These are phyloP conservation scores for Acanthamoeba divionensis DNA, from an alignment of 208 protist genomes.

Conservation along the genomic window DNA sequence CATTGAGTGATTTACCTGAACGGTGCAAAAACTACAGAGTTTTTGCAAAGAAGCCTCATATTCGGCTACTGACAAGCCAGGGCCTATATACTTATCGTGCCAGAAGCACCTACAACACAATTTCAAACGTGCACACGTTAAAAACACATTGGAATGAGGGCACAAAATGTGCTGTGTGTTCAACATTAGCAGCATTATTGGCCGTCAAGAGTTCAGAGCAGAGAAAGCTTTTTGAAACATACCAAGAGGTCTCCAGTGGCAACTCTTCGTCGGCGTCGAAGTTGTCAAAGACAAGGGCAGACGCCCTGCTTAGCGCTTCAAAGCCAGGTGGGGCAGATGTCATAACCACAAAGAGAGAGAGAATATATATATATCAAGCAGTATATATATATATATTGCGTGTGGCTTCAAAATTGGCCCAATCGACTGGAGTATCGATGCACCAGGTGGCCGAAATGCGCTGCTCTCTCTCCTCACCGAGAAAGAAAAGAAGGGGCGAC, in stretches of 20 bases:
- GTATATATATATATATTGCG: too few species aligned
- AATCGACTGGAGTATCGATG: too few species aligned
- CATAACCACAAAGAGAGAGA: too few species aligned
- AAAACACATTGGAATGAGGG: too few species aligned
- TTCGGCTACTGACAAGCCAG: constrained; percentile 29
- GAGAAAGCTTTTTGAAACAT: not conserved
- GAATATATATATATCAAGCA: too few species aligned
- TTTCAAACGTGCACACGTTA: too few species aligned
- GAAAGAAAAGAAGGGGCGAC: too few species aligned
- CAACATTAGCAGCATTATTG: too few species aligned
- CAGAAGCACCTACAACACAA: constrained; percentile 43
- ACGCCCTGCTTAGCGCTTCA: not conserved
- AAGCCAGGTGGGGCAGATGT: constrained; percentile 19
- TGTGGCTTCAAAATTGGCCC: too few species aligned
- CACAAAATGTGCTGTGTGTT: too few species aligned
- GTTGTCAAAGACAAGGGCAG: constrained; percentile 8
- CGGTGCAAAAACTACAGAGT: constrained; percentile 20
- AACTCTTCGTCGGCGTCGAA: constrained; percentile 20
- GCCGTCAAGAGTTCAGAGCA: not conserved
- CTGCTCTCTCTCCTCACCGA: too few species aligned
- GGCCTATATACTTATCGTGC: constrained; percentile 52
- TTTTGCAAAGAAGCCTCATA: constrained; percentile 49
- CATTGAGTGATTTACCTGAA: constrained; percentile 3
- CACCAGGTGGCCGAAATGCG: too few species aligned
- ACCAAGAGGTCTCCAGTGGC: constrained; percentile 40